phyloP scores from a whole-genome alignment of 495 filamentous ascomycete genomes.

The Aspergillus nanangensis region DNA sequence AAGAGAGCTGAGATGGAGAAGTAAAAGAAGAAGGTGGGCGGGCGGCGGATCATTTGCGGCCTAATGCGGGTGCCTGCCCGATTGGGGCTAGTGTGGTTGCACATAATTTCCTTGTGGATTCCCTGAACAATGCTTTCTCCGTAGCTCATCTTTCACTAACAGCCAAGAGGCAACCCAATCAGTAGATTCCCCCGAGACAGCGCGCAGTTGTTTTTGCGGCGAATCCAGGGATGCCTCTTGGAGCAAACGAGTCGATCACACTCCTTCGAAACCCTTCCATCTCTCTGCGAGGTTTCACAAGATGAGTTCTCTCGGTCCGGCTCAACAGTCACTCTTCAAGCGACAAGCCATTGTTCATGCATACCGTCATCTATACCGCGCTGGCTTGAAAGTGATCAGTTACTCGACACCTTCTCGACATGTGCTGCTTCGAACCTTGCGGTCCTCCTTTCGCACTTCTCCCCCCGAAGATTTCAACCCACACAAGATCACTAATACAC shows the following conservation, averaged over 20 bases:
- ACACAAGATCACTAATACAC: slow-evolving; percentile 62
- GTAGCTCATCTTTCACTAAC: background rate
- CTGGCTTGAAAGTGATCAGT: slow-evolving; percentile 70
- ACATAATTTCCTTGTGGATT: background rate
- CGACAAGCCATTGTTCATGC: slow-evolving; percentile 55
- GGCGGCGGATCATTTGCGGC: slow-evolving; percentile 18
- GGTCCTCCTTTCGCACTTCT: slow-evolving; percentile 64
- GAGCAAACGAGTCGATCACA: no score
- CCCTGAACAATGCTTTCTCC: background rate
- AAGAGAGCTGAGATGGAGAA: slow-evolving; percentile 1
- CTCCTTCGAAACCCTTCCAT: no score
- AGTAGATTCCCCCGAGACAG: no score
- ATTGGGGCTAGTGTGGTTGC: slow-evolving; percentile 11
- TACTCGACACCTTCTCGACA: slow-evolving; percentile 74
- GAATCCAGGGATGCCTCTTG: no score
- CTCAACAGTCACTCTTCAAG: slow-evolving; percentile 11
- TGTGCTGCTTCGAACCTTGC: slow-evolving; percentile 59
- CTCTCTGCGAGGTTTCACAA: background rate
- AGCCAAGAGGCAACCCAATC: no score
- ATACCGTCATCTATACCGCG: slow-evolving; percentile 76
- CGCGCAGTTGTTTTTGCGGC: no score
- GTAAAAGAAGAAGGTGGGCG: slow-evolving; percentile 1
- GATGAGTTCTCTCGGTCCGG: slow-evolving; percentile 7
- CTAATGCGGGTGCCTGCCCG: slow-evolving; percentile 18
- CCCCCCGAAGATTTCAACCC: slow-evolving; percentile 49